phyloP scores from a whole-genome alignment of 139 green algal genomes.

The Microglena sp. region DNA sequence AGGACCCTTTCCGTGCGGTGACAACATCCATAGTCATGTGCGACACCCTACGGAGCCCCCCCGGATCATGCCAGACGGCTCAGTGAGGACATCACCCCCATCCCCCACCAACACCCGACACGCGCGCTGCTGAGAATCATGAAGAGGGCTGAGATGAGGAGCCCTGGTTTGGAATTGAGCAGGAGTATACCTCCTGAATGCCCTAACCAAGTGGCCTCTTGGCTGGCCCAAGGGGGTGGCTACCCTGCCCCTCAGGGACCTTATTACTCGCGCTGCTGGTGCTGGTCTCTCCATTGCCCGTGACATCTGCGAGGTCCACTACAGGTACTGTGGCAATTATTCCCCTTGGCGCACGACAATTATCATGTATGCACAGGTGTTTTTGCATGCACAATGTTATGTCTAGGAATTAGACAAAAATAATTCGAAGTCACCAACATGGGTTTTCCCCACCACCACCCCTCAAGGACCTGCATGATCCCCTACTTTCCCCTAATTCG shows the following conservation, averaged over 20 bases:
- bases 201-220: conserved; percentile 91
- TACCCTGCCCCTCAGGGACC: conserved; percentile 81
- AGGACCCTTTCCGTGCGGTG: too few species aligned
- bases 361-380: too few species aligned
- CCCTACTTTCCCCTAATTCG: too few species aligned
- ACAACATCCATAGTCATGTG: conserved; percentile 96
- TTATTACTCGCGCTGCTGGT: conserved; percentile 94
- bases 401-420: too few species aligned
- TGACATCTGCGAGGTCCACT: conserved; percentile 92
- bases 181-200: conserved; percentile 92
- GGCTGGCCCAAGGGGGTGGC: conserved; percentile 85
- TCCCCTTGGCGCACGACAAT: too few species aligned
- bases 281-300: conserved; percentile 82
- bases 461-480: too few species aligned
- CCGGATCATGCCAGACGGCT: conserved; percentile 50
- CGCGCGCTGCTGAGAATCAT: conserved; percentile 53
- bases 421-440: too few species aligned
- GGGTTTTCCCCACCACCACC: too few species aligned
- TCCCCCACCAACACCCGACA: conserved; percentile 90
- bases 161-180: conserved; percentile 96
- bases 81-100: conserved; percentile 41
- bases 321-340: too few species aligned
- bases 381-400: too few species aligned
- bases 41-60: conserved; percentile 86
- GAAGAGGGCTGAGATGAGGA: conserved; percentile 56